Evolutionary conservation across 2,329 filamentous ascomycete genomes (phyloP), one percentile per base, ranked within the genome.

Genomic region (Scolecobasidium constrictum): DNA sequence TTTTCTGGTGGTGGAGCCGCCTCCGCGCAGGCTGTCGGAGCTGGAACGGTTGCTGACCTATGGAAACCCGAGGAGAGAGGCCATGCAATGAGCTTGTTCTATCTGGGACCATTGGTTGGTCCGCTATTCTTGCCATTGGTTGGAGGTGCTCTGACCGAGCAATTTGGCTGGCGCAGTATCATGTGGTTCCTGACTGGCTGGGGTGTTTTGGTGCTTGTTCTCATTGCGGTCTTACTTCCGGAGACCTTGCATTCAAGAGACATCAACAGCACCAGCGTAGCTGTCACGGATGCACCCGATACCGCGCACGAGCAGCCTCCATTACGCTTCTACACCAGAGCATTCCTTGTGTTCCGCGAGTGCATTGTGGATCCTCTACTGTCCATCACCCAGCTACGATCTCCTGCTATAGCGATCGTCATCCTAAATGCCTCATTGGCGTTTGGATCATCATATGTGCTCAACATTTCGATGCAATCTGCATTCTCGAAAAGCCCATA

Each of bases 61-160:
- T 93, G 84, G 81, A 81, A 86, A 49, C 61, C 77, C 0, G 70
- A 66, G 38, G 80, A 90, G 57, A 69, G 86, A 39, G 86, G 86
- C 3, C 67, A 66, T 13, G 85, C 85, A n/a, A 92, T 92, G 84
- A 77, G 82, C 2, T 70, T 84, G 33, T 92, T 90, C 60, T 92
- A 88, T 52, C 69, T 92, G 0, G 86, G 86, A 0, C 85, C 86
- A 0, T 62, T 92, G 6, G 72, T 78, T 38, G 85, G 84, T 0
- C 86, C 86, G 0, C 62, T 92, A 12, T 59, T 90, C 4, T 78
- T 81, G 0, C 86, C 86, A 2, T 82, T 92, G 41, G 68, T 92
- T 22, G 86, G 85, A 41, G 86, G 85, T 35, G 75, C 72, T 1
- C 62, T 93, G n/a, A 71, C 81, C 69, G n/a, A n/a, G n/a, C n/a